phyloP scores from a whole-genome alignment of 139 green algal species.

The Spirogloea muscicola region DNA sequence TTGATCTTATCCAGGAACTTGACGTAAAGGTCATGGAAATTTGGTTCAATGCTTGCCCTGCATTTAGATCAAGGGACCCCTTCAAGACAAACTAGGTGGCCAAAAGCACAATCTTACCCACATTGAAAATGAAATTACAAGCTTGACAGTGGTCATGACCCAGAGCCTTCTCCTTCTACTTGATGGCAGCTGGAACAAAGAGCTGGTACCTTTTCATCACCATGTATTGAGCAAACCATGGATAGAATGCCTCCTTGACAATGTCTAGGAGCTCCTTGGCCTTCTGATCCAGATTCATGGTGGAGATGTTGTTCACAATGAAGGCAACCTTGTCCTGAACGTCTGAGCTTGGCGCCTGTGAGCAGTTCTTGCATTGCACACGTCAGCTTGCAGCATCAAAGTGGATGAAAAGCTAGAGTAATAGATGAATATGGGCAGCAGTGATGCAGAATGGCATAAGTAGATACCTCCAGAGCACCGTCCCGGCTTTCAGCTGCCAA shows the following conservation, averaged over 20 bases:
- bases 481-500: slow-evolving; percentile 59
- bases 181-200: too few relatives aligned
- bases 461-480: slow-evolving; percentile 10
- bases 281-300: slow-evolving; percentile 78
- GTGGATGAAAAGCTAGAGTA: too few relatives aligned
- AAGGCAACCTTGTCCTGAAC: slow-evolving; percentile 78
- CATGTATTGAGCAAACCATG: slow-evolving; percentile 97
- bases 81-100: too few relatives aligned
- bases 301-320: slow-evolving; percentile 92
- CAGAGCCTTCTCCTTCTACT: too few relatives aligned
- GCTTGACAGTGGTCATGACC: too few relatives aligned
- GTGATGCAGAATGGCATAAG: too few relatives aligned
- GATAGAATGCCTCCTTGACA: slow-evolving; percentile 60
- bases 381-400: too few relatives aligned
- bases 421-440: too few relatives aligned
- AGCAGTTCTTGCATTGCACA: not conserved
- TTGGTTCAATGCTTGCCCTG: slow-evolving; percentile 75
- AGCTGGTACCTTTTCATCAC: slow-evolving; percentile 88
- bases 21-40: slow-evolving; percentile 91
- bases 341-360: slow-evolving; percentile 38
- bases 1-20: slow-evolving; percentile 69
- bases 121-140: too few relatives aligned
- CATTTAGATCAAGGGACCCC: too few relatives aligned
- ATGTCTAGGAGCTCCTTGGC: slow-evolving; percentile 63
- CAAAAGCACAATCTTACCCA: too few relatives aligned